Conservation (phyloP, 164 flowering plant genomes). For the Tetracentron sinense region DNA sequence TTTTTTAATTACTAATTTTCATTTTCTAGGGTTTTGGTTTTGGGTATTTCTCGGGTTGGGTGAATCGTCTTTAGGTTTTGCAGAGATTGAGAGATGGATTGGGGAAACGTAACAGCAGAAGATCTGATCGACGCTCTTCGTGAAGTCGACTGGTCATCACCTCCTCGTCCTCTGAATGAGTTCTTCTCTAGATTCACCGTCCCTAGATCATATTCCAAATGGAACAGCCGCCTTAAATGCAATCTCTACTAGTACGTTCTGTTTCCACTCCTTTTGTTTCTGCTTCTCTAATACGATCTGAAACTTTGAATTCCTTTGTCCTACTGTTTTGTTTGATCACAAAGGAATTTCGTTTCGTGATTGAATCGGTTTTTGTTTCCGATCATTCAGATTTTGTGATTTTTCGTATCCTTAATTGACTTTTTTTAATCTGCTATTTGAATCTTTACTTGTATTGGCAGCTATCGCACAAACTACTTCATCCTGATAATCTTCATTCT, state of each 20-base stretch:
- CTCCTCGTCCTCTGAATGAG: conserved; percentile 81
- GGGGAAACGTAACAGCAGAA: conserved; percentile 67
- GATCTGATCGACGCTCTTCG: conserved; percentile 90
- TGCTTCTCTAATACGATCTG: background rate
- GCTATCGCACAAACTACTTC: conserved; percentile 90
- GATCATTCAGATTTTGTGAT: too few relatives aligned
- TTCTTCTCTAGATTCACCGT: conserved; percentile 85
- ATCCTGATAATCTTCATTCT: conserved; percentile 72
- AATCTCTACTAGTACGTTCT: conserved; percentile 71
- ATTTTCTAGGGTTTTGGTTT: background rate
- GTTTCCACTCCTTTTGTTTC: background rate
- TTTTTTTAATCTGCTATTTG: background rate
- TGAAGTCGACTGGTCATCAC: conserved; percentile 92
- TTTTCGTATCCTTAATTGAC: too few relatives aligned
- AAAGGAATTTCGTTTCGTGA: too few relatives aligned
- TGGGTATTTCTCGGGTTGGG: background rate
- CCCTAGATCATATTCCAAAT: conserved; percentile 65
- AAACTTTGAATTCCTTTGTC: too few relatives aligned
- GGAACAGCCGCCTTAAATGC: conserved; percentile 91
- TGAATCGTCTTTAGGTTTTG: conserved; percentile 1
- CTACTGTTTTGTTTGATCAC: too few relatives aligned
- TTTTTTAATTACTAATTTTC: too few relatives aligned
- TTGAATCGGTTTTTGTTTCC: too few relatives aligned
- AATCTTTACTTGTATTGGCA: conserved; percentile 30
- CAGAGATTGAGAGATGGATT: conserved; percentile 35